Conservation (phyloP, 768 basidiomycete genomes). For the Tulasnella sp. region DNA sequence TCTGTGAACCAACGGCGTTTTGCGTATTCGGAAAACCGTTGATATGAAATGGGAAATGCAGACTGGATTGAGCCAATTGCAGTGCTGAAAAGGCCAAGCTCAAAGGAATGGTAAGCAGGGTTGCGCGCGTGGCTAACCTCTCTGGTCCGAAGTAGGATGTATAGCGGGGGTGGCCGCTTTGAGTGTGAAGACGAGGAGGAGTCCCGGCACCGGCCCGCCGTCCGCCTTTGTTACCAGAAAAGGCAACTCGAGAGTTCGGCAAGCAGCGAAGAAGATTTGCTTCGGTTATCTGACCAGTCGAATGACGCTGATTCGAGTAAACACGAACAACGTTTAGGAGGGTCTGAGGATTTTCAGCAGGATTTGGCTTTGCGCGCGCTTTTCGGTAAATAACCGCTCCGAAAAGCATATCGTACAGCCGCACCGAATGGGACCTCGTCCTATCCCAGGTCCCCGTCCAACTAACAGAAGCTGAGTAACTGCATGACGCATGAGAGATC, state of each 20-base stretch:
- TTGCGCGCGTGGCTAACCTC: background rate
- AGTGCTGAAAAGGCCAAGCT: background rate
- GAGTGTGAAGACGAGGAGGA: background rate
- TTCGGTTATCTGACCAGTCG: too few relatives aligned
- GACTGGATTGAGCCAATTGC: background rate
- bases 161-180: background rate
- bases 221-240: background rate
- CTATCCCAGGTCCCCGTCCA: background rate
- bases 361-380: background rate
- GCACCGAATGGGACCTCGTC: background rate
- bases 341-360: background rate
- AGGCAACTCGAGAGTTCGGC: background rate
- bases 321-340: background rate
- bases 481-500: background rate
- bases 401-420: conserved; percentile 4
- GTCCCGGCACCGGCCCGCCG: background rate
- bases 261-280: background rate
- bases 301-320: background rate
- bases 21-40: background rate
- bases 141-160: background rate
- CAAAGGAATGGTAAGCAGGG: background rate
- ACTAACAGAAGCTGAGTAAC: background rate
- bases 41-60: background rate
- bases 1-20: background rate
- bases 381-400: background rate